Evolutionary conservation across 495 filamentous ascomycete species (phyloP).

Genomic region (Pyronema domesticum): DNA sequence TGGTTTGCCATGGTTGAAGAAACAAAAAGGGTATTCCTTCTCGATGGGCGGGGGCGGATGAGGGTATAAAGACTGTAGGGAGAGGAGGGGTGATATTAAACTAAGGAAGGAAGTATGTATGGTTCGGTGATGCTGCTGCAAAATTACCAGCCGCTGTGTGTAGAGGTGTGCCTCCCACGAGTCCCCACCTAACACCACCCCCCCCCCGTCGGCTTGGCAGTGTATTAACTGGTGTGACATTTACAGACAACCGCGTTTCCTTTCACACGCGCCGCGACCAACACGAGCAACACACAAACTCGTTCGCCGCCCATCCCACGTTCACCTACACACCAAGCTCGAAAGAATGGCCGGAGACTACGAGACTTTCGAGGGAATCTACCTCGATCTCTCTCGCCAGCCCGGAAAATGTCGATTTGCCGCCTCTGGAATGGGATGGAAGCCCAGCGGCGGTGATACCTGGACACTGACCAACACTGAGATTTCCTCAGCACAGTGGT

Average conservation of each 20-base stretch:
- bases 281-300: background rate
- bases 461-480: conserved; percentile 77
- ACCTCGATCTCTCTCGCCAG: conserved; percentile 81
- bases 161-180: too few species aligned
- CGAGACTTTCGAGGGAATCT: conserved; percentile 91
- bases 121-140: background rate
- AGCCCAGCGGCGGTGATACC: conserved; percentile 71
- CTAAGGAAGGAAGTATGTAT: background rate
- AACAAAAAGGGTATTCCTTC: conserved; percentile 1
- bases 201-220: background rate
- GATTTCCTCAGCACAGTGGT: conserved; percentile 81
- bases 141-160: background rate
- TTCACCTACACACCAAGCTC: background rate
- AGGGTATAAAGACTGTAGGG: background rate
- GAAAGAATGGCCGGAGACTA: conserved; percentile 20
- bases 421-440: conserved; percentile 87
- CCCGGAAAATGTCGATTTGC: conserved; percentile 83
- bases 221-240: background rate
- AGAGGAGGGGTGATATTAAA: background rate
- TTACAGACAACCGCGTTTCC: background rate
- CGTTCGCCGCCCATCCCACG: background rate
- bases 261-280: background rate
- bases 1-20: conserved; percentile 20
- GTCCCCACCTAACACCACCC: background rate
- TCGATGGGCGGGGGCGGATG: background rate